Evolutionary conservation across 2,329 filamentous ascomycete species (phyloP), one percentile per base, ranked within the genome.

Genomic region (Fusarium chuoi): DNA sequence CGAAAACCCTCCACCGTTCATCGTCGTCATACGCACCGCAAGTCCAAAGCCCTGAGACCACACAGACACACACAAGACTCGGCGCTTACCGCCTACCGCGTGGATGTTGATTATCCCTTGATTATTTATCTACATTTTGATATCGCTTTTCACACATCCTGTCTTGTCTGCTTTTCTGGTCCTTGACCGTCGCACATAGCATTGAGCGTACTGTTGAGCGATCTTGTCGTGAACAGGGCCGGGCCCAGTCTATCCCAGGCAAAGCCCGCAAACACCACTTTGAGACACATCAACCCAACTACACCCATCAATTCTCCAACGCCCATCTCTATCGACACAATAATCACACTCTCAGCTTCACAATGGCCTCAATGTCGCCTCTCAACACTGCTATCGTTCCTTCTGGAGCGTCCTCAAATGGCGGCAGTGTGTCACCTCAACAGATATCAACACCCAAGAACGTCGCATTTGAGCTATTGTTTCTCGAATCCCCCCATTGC

Each of bases 381-480:
- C 80, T 83, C 75, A 84, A 82, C 68, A 79, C 77, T 48, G 73
- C 78, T 61, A 76, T 73, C 62, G 79, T 77, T 73, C 73, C 74
- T 68, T 82, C 82, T 63, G 81, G 76, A 46, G 67, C 81, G 59
- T 83, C 83, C 61, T 83, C 84, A 58, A 79, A 81, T 66, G 85
- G 82, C 56, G 85, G 84, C 71, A 85, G 82, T 76, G 80, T 83
- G 77, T 87, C 85, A 51, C 87, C 87, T 64, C 83, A 83, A 65
- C 86, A 85, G 77, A 80, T 82, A 48, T 78, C 85, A 48, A 84
- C 84, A 41, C 89, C 90, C 73, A 95, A 95, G 87, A 92, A 91
- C 80, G 92, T 95, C 84, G 89, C 92, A 85, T 95, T 96, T 83
- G 91, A 94, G 83, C 88, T 95, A 62, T 87, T 94, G 76, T 90